Evolutionary conservation across 306 rosid genomes (phyloP).

Genomic region (Cucurbita pepo): DNA sequence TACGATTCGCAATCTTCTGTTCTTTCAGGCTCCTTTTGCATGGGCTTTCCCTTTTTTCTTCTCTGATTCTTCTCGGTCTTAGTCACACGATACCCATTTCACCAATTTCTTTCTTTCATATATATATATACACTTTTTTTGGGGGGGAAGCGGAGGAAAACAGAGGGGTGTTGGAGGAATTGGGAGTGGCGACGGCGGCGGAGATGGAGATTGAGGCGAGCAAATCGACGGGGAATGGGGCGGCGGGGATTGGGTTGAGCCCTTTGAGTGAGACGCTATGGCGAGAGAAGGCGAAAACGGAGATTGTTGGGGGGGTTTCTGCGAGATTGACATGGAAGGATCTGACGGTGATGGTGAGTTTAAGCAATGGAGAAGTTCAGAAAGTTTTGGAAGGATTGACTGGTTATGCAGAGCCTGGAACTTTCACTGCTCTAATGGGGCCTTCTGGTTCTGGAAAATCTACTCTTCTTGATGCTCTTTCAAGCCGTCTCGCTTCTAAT

Average conservation of each 20-base stretch:
- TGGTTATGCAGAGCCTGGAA: slow-evolving; percentile 94
- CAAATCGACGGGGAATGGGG: slow-evolving; percentile 30
- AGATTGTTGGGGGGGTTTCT: slow-evolving; percentile 64
- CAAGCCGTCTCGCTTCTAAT: slow-evolving; percentile 88
- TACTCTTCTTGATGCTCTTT: slow-evolving; percentile 83
- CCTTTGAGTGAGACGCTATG: slow-evolving; percentile 89
- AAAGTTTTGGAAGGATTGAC: slow-evolving; percentile 70
- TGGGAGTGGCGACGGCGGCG: neutral
- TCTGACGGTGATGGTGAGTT: slow-evolving; percentile 78
- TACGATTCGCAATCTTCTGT: slow-evolving; percentile 6
- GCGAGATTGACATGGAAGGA: slow-evolving; percentile 96
- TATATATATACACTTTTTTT: no score
- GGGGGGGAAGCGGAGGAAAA: neutral
- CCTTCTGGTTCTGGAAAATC: slow-evolving; percentile 98
- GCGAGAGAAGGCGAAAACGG: slow-evolving; percentile 56
- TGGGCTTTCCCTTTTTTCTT: slow-evolving; percentile 13
- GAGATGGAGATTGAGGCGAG: slow-evolving; percentile 66
- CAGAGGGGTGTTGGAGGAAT: neutral
- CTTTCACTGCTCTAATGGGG: slow-evolving; percentile 87
- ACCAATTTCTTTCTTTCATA: neutral
- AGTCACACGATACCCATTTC: slow-evolving; percentile 38
- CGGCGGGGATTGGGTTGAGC: slow-evolving; percentile 35
- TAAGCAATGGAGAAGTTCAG: slow-evolving; percentile 64
- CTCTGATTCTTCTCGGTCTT: slow-evolving; percentile 23
- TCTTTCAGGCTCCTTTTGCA: slow-evolving; percentile 27